Evolutionary conservation across 2,329 filamentous ascomycete species (phyloP).

Genomic region (Rhynchosporium secalis): DNA sequence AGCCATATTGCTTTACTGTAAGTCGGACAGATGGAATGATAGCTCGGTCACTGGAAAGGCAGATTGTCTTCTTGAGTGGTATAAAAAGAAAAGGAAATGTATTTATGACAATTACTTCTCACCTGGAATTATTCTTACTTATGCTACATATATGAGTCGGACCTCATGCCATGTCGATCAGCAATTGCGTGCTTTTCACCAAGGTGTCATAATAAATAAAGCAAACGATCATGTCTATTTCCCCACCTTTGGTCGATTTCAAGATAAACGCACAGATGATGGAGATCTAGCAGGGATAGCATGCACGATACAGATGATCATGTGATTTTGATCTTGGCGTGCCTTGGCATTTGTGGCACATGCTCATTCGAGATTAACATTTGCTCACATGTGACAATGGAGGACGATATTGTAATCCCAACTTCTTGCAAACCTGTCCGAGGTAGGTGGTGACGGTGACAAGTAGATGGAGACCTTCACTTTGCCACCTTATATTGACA

Average conservation of each 20-base stretch:
- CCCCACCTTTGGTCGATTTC: conserved; percentile 3
- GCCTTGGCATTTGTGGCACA: conserved; percentile 2
- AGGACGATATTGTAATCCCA: background rate
- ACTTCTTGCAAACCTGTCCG: background rate
- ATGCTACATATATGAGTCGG: background rate
- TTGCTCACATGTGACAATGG: conserved; percentile 8
- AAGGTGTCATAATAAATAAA: background rate
- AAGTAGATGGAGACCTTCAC: background rate
- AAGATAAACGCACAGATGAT: background rate
- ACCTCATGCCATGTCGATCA: background rate
- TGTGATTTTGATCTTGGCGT: background rate
- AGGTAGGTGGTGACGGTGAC: conserved; percentile 9
- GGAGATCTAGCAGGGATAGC: background rate
- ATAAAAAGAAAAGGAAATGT: background rate
- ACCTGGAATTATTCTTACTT: background rate
- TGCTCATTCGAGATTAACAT: background rate
- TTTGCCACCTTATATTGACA: background rate
- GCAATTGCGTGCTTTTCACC: conserved; percentile 9
- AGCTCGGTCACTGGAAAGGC: background rate
- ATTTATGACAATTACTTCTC: background rate
- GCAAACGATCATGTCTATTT: background rate
- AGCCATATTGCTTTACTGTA: conserved; percentile 12
- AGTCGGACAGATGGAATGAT: background rate
- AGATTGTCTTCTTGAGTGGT: background rate
- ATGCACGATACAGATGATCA: background rate